phyloP scores from a whole-genome alignment of 768 basidiomycete genomes.

The Kondoa subrosea region DNA sequence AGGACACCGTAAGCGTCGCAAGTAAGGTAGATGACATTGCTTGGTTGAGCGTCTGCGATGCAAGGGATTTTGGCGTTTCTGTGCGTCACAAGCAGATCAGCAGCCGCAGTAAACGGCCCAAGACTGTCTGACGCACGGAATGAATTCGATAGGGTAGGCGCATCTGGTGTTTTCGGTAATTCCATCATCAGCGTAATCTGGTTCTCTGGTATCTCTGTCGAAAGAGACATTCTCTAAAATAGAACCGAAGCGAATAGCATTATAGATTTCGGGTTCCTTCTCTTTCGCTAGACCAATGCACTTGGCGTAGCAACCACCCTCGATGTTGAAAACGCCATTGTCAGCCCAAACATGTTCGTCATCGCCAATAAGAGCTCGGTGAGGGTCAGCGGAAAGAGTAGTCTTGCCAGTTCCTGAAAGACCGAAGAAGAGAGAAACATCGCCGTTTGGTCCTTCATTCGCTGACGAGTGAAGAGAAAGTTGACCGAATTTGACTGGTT shows the following conservation, averaged over 20 bases:
- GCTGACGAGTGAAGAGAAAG: constrained; percentile 95
- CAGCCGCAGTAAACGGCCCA: background rate
- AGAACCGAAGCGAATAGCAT: constrained; percentile 82
- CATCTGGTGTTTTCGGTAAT: constrained; percentile 99
- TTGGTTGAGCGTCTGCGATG: constrained; percentile 69
- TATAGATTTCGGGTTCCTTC: constrained; percentile 96
- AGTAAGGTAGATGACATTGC: constrained; percentile 74
- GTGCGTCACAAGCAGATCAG: background rate
- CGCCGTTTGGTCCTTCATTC: constrained; percentile 76
- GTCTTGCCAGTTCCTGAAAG: constrained; percentile 98
- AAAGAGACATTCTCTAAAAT: constrained; percentile 99
- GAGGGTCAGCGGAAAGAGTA: constrained; percentile 88
- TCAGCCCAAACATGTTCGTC: constrained; percentile 99
- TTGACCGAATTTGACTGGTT: constrained; percentile 96
- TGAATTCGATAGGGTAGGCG: constrained; percentile 84
- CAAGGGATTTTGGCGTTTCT: constrained; percentile 83
- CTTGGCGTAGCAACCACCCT: constrained; percentile 98
- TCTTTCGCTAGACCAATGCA: constrained; percentile 87
- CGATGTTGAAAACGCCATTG: constrained; percentile 97
- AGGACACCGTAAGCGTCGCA: constrained; percentile 98
- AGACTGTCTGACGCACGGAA: constrained; percentile 36
- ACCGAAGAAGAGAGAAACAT: constrained; percentile 98
- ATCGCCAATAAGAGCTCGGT: constrained; percentile 85
- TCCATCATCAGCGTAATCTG: constrained; percentile 88
- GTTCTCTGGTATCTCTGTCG: constrained; percentile 57